Base-by-base conservation (phyloP, 257 asterid species). In the Datura wrightii region DNA sequence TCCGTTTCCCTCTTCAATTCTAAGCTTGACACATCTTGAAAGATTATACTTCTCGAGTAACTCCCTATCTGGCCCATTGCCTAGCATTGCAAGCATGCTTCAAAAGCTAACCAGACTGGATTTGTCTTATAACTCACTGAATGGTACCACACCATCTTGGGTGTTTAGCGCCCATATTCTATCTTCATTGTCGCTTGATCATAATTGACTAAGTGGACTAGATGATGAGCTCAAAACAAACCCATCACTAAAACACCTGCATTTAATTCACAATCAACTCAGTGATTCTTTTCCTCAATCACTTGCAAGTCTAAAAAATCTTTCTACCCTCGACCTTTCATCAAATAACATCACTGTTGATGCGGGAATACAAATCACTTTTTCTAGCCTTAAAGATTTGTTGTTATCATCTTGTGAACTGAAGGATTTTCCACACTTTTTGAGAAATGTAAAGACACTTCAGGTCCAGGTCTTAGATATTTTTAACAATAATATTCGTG, bases 391-490 rank as follows among this genome's bases (percentile, higher is more conserved):
- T 2, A 1, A 0, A 2, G 0, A 0, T 13, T 13, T 79, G 46
- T 13, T 0, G 2, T 52, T 84, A 24, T 79, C 84, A 39, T 84
- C 84, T 66, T 48, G 82, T 76, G 60, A 76, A 34, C 18, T 48
- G 5, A 19, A 34, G 19, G 19, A 76, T 6, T 76, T 79, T 18
- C 84, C 84, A 7, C 31, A 48, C 3, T 54, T 79, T 4, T 11
- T 79, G 0, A 85, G 58, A 14, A 53, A 24, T 50, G 6, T 16
- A 7, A 50, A 60, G 9, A 46, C 42, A 9, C 50, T 84, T 3
- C 0, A 1, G 1, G 0, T 2, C 4, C 0, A 1, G 1, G 0
- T 2, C 4, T 65, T 85, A 6, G 37, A 63, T 31, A 14, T 63
- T 63, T 11, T 42, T 31, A 46, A 71, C 53, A 79, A 63, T 14